These are phyloP conservation scores for Chlamydomonas urium DNA, from an alignment of 139 green algal species.

Conservation along the genomic window DNA sequence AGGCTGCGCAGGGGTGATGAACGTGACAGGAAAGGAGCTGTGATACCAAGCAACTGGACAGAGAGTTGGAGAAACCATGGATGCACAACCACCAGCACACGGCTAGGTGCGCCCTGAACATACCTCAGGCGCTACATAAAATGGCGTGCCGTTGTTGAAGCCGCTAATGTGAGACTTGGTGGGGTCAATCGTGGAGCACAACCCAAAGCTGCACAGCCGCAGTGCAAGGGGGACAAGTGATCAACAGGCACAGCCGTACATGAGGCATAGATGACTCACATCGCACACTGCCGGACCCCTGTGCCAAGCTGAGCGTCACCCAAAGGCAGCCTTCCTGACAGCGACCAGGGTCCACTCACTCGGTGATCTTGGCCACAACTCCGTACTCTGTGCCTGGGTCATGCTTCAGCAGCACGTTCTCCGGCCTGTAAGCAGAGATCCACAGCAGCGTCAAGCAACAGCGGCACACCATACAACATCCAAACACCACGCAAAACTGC, in stretches of 20 bases:
- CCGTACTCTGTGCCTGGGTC: not conserved
- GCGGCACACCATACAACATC: too few relatives aligned
- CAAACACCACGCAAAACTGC: too few relatives aligned
- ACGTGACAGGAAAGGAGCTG: not conserved
- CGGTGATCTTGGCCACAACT: not conserved
- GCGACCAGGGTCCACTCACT: too few relatives aligned
- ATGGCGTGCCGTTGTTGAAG: slow-evolving; percentile 28
- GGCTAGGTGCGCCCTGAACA: not conserved
- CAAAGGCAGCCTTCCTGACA: too few relatives aligned
- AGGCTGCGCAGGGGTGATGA: not conserved
- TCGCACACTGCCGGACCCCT: too few relatives aligned
- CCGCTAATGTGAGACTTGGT: slow-evolving; percentile 10
- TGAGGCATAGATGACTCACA: too few relatives aligned
- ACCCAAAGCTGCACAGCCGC: slow-evolving; percentile 14
- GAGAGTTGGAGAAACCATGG: not conserved
- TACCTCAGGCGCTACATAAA: slow-evolving; percentile 24
- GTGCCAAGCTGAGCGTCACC: too few relatives aligned
- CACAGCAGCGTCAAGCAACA: too few relatives aligned
- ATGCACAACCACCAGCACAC: not conserved
- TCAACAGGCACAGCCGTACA: too few relatives aligned
- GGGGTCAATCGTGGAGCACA: slow-evolving; percentile 15
- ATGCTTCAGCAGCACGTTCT: slow-evolving; percentile 3
- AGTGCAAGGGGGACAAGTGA: too few relatives aligned
- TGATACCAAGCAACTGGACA: not conserved
- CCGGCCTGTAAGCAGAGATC: slow-evolving; percentile 8